These are phyloP conservation scores for Cercospora zeina DNA, from an alignment of 2,329 filamentous ascomycete genomes.

Conservation along the genomic window DNA sequence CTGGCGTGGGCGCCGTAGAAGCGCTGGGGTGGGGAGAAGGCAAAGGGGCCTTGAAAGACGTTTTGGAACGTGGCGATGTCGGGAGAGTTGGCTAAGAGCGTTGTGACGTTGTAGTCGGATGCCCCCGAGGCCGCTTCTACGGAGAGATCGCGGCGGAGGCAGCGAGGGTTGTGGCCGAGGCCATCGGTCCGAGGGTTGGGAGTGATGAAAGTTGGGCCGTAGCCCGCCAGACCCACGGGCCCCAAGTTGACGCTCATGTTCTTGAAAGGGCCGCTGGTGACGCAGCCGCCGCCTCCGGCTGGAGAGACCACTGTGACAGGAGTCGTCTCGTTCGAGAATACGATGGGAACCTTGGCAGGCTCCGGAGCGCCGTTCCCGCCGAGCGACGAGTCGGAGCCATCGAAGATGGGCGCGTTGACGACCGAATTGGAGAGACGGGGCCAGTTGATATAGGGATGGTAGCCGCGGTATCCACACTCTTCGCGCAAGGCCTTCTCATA, in stretches of 20 bases:
- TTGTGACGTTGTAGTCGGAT: slow-evolving; percentile 17
- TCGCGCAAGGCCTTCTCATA: slow-evolving; percentile 47
- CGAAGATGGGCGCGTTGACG: slow-evolving; percentile 55
- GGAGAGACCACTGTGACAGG: slow-evolving; percentile 43
- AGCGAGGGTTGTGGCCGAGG: slow-evolving; percentile 28
- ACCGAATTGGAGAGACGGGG: slow-evolving; percentile 49
- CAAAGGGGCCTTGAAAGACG: slow-evolving; percentile 22
- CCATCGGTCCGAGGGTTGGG: slow-evolving; percentile 33
- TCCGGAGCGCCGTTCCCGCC: slow-evolving; percentile 33
- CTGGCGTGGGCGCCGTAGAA: slow-evolving; percentile 42
- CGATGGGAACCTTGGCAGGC: slow-evolving; percentile 1
- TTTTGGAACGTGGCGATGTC: slow-evolving; percentile 25
- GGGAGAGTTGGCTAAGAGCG: slow-evolving; percentile 20
- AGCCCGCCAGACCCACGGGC: slow-evolving; percentile 16
- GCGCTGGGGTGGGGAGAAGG: background rate
- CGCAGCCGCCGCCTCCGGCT: slow-evolving; percentile 59
- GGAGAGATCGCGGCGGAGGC: slow-evolving; percentile 24
- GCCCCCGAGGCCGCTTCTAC: slow-evolving; percentile 4
- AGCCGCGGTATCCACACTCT: slow-evolving; percentile 48
- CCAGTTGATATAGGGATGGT: slow-evolving; percentile 35
- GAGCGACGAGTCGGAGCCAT: slow-evolving; percentile 54
- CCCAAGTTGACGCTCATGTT: slow-evolving; percentile 32
- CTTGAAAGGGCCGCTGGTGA: slow-evolving; percentile 53
- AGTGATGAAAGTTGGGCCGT: slow-evolving; percentile 6
- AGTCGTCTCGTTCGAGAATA: slow-evolving; percentile 10